Evolutionary conservation across 23 red algal species (phyloP).

Genomic region (Gracilaria gracilis): DNA sequence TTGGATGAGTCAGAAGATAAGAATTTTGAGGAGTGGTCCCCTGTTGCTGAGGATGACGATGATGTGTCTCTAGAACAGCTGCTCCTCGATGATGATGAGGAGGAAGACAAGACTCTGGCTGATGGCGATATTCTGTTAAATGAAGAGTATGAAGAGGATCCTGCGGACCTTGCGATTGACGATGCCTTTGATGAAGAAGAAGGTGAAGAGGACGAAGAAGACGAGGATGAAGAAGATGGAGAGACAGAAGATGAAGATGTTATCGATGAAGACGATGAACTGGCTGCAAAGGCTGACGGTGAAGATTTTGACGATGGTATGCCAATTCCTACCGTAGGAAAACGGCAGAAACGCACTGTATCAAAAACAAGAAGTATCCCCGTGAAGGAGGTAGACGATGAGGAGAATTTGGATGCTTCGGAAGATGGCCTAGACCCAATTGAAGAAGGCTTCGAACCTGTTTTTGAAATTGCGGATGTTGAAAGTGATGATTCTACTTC

Average conservation of each 20-base stretch:
- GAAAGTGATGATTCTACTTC: background rate
- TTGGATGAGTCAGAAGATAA: background rate
- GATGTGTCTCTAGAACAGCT: conserved; percentile 25
- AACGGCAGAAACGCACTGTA: conserved; percentile 17
- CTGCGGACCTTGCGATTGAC: background rate
- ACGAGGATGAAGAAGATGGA: conserved; percentile 35
- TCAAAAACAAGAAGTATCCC: background rate
- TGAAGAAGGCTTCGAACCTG: conserved; percentile 26
- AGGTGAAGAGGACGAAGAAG: conserved; percentile 26
- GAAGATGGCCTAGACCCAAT: conserved; percentile 57
- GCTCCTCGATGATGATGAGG: conserved; percentile 23
- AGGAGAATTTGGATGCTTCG: conserved; percentile 44
- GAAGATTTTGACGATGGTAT: conserved; percentile 61
- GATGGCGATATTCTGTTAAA: conserved; percentile 11
- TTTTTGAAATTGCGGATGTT: background rate
- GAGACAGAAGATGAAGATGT: conserved; percentile 11
- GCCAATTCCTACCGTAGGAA: background rate
- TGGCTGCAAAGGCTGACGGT: conserved; percentile 23
- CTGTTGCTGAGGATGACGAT: conserved; percentile 22
- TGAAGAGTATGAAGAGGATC: background rate
- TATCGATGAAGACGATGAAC: conserved; percentile 64
- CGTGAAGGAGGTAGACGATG: conserved; percentile 28
- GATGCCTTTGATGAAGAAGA: conserved; percentile 36
- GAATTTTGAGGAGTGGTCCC: conserved; percentile 10
- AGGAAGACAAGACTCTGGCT: conserved; percentile 1